phyloP scores from a whole-genome alignment of 179 eudicot species.

The Vitellaria paradoxa region DNA sequence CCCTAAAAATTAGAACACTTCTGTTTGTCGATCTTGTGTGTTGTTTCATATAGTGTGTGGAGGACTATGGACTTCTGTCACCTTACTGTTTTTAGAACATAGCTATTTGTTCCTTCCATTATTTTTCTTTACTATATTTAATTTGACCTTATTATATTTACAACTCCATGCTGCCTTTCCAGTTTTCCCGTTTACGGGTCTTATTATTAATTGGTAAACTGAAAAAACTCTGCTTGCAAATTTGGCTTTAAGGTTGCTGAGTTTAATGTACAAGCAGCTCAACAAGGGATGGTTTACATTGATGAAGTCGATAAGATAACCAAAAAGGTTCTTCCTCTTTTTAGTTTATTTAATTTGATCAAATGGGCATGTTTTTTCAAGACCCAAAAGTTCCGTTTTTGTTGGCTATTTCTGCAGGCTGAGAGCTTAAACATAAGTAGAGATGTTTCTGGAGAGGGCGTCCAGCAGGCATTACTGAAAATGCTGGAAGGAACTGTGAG shows the following conservation, averaged over 20 bases:
- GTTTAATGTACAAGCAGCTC: constrained; percentile 65
- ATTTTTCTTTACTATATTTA: not conserved
- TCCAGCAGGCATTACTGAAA: constrained; percentile 70
- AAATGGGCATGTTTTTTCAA: not conserved
- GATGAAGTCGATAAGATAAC: constrained; percentile 79
- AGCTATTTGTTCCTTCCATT: not conserved
- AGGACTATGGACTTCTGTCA: not conserved
- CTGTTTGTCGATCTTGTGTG: not conserved
- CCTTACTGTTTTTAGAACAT: not conserved
- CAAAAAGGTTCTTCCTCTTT: constrained; percentile 41
- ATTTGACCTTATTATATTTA: not conserved
- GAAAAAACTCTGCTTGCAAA: constrained; percentile 4
- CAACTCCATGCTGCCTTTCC: constrained; percentile 4
- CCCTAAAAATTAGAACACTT: not conserved
- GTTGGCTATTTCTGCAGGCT: constrained; percentile 31
- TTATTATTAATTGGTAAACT: not conserved
- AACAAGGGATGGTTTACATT: constrained; percentile 67
- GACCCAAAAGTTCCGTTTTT: not conserved
- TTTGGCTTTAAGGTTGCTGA: constrained; percentile 55
- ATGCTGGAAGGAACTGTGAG: constrained; percentile 85
- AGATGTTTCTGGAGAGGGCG: constrained; percentile 83
- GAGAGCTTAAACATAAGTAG: constrained; percentile 65
- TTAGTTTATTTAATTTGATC: not conserved
- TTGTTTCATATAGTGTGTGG: not conserved
- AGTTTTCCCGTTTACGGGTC: not conserved